These are phyloP conservation scores for Microcyclosporella mali DNA, from an alignment of 2,329 filamentous ascomycete genomes.

Conservation along the genomic window DNA sequence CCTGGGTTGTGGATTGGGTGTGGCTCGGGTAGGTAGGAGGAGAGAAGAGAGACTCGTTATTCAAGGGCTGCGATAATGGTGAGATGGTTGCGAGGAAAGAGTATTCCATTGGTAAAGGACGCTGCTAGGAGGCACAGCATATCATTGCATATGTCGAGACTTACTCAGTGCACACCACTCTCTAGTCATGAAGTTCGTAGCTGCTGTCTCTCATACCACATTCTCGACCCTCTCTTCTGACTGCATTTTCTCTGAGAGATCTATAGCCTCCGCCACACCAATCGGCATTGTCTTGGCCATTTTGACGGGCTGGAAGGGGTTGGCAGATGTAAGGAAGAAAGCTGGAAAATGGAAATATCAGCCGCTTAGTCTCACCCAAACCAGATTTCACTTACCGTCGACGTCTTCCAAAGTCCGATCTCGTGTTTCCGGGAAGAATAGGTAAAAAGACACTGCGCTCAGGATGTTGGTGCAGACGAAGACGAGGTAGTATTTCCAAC, in stretches of 20 bases:
- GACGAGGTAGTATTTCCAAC: constrained; percentile 34
- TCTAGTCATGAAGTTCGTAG: too few species aligned
- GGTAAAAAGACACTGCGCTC: constrained; percentile 42
- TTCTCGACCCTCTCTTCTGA: constrained; percentile 13
- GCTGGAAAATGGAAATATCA: neutral
- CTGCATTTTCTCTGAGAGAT: constrained; percentile 12
- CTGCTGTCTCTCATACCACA: constrained; percentile 1
- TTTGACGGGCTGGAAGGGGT: constrained; percentile 18
- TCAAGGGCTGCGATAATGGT: too few species aligned
- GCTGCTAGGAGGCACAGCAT: too few species aligned
- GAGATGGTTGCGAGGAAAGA: too few species aligned
- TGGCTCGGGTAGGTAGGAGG: too few species aligned
- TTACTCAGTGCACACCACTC: too few species aligned
- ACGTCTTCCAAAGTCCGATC: constrained; percentile 27
- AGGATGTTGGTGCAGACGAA: constrained; percentile 57
- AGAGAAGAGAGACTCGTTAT: too few species aligned
- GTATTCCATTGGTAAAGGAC: too few species aligned
- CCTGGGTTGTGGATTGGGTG: too few species aligned
- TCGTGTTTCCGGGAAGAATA: constrained; percentile 26
- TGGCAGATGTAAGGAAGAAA: constrained; percentile 22
- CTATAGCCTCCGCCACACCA: constrained; percentile 15
- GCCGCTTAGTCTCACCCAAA: too few species aligned
- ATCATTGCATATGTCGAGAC: too few species aligned
- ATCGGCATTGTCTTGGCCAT: constrained; percentile 18
- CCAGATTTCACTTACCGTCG: constrained; percentile 10